Base-by-base conservation (phyloP, 2,329 filamentous ascomycete genomes). In the Pseudohalonectria lignicola region DNA sequence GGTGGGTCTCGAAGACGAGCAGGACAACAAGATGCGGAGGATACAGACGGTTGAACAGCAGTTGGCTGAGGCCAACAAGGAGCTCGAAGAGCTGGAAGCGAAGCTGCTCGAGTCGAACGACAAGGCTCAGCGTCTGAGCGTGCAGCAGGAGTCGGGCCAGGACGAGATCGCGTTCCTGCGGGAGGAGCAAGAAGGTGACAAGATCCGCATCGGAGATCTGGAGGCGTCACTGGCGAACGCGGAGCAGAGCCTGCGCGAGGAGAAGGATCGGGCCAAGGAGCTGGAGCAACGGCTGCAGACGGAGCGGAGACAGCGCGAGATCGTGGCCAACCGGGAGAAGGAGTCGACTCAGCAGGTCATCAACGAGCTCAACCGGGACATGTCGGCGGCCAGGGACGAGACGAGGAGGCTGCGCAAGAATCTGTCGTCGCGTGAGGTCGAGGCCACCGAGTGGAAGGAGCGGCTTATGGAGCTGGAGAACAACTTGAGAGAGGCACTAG, bases 141-240 rank as follows among this genome's bases (percentile, higher is more conserved):
- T 98, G 23, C 88, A 96, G 53, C 82, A 90, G 46, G 92, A 98
- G 60, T 94, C 86, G 5, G 82, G 83, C 40, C 90, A 95, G 50
- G 82, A 82, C 42, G 92, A 98, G 58, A 93, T 96, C 59, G 80
- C 85, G 1, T 98, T 98, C 70, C 60, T 98, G 36, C 80, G 92
- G 2, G 92, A 98, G 55, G 92, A 98, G 63, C 92, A 98, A 59
- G 92, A 98, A 60, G 77, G 76, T 15, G 92, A 98, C 66, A 98
- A 98, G 70, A 94, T 98, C 55, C 88, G 87, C 60, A 96, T 98
- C 51, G 86, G 90, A 28, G 87, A 96, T 52, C 69, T 96, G 7
- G 88, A 96, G 53, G 84, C 86, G 8, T 78, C 81, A 12, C 64
- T 95, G 28, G 83, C 85, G 49, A 82, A 77, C 40, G 74, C 79